Conservation (phyloP, 371 early-diverging fungal species). For the Saksenaea vasiformis region DNA sequence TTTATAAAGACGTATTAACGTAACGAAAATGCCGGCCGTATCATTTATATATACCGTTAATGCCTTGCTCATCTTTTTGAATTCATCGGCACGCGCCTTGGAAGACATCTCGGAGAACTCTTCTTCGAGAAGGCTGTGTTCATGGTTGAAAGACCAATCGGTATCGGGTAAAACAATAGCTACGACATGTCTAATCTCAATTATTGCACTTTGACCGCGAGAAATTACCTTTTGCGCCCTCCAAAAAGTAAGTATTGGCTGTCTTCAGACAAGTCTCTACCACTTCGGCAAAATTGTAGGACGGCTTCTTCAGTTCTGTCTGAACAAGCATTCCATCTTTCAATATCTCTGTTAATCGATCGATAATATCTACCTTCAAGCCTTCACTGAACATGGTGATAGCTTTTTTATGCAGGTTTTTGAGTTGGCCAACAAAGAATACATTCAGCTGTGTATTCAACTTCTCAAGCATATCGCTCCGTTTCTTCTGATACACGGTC, state of each 20-base stretch:
- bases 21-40: not conserved
- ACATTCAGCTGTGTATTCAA: conserved; percentile 78
- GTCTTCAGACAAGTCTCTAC: conserved; percentile 45
- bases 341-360: conserved; percentile 6
- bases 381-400: conserved; percentile 60
- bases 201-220: not conserved
- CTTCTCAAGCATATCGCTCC: conserved; percentile 74
- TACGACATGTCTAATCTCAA: not conserved
- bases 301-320: conserved; percentile 45
- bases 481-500: conserved; percentile 88
- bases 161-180: conserved; percentile 64
- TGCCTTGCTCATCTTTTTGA: conserved; percentile 72
- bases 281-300: conserved; percentile 58
- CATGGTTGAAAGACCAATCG: conserved; percentile 79
- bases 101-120: conserved; percentile 69
- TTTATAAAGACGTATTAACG: not conserved
- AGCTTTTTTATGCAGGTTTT: conserved; percentile 79
- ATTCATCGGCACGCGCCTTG: conserved; percentile 74
- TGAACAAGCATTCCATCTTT: conserved; percentile 16
- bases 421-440: conserved; percentile 82
- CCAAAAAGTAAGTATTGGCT: conserved; percentile 43
- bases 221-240: conserved; percentile 40
- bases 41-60: conserved; percentile 45
- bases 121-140: conserved; percentile 60
- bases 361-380: conserved; percentile 20